Percentiles rank a stretch among this genome's conserved stretches.
Conservation (phyloP, 805 yeast species). For the Millerago galiae region DNA sequence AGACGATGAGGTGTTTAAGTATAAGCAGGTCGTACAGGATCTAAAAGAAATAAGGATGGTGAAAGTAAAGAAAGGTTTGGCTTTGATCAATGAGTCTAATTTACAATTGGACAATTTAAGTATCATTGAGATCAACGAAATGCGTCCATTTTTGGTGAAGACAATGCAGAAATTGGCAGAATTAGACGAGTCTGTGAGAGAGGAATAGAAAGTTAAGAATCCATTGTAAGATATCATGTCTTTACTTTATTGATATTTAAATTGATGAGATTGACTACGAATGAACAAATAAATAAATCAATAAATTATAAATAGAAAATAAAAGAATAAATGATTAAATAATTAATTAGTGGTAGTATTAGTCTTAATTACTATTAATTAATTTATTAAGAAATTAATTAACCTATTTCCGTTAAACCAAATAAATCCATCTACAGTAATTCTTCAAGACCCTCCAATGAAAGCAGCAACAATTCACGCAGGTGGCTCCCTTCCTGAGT, state of each 20-base stretch:
- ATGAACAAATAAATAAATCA: too few species aligned
- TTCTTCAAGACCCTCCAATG: not conserved
- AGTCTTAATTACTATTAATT: too few species aligned
- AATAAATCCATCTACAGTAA: too few species aligned
- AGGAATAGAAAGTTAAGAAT: constrained; percentile 7
- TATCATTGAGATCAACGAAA: constrained; percentile 78
- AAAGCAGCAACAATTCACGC: not conserved
- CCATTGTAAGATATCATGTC: too few species aligned
- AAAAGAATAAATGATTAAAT: too few species aligned
- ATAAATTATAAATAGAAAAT: too few species aligned
- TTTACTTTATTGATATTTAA: too few species aligned
- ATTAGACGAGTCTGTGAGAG: constrained; percentile 34
- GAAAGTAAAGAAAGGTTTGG: constrained; percentile 75
- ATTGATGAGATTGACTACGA: too few species aligned
- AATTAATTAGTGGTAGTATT: too few species aligned
- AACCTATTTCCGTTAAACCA: too few species aligned
- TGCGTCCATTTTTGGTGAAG: constrained; percentile 72
- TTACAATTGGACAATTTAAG: constrained; percentile 79
- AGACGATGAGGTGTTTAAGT: constrained; percentile 60
- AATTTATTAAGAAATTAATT: too few species aligned
- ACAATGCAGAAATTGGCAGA: constrained; percentile 75
- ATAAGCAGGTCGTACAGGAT: constrained; percentile 72
- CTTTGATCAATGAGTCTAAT: constrained; percentile 73
- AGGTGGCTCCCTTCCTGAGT: not conserved
- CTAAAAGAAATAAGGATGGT: constrained; percentile 75